Percentiles rank a stretch among this genome's conserved stretches.
These are phyloP conservation scores for Penicillium simplicissimum DNA, from an alignment of 495 filamentous ascomycete genomes.

Conservation along the genomic window DNA sequence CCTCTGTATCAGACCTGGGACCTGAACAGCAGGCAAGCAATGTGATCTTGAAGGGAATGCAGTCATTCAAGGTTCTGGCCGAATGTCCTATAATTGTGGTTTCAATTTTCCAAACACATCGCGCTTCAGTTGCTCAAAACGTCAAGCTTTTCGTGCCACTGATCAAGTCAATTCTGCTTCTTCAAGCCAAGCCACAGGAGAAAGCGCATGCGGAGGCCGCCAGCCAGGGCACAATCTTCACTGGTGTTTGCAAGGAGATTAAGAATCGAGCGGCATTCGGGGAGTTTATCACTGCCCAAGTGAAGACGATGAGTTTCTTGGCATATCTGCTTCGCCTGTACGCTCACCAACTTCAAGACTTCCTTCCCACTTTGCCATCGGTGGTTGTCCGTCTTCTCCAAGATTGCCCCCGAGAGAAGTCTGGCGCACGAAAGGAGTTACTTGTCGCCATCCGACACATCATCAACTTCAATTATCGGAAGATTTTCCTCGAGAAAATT, in stretches of 20 bases:
- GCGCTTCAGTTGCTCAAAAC: conserved; percentile 72
- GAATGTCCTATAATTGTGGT: conserved; percentile 99
- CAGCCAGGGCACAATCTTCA: conserved; percentile 75
- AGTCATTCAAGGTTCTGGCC: conserved; percentile 97
- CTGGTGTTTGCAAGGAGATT: conserved; percentile 90
- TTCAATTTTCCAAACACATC: conserved; percentile 93
- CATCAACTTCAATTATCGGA: conserved; percentile 98
- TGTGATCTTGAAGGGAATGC: conserved; percentile 85
- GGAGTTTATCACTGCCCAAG: conserved; percentile 95
- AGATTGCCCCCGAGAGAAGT: conserved; percentile 93
- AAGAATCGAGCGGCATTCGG: conserved; percentile 94
- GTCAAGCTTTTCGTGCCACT: conserved; percentile 91
- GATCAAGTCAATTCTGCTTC: conserved; percentile 84
- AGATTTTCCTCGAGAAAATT: conserved; percentile 92
- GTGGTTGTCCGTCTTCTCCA: conserved; percentile 90
- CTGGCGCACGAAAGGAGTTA: conserved; percentile 88
- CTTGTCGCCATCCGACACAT: conserved; percentile 96
- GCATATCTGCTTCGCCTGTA: conserved; percentile 92
- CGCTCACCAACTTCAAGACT: conserved; percentile 83
- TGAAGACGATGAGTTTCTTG: conserved; percentile 99
- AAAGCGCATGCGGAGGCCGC: conserved; percentile 84
- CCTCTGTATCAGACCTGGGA: conserved; percentile 72
- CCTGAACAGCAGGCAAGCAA: conserved; percentile 80
- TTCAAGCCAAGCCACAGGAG: conserved; percentile 92
- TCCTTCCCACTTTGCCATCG: conserved; percentile 80